A percentile compares a stretch with the other conserved stretches of the same genome.
phyloP scores from a whole-genome alignment of 2,329 filamentous ascomycete genomes.

The Beauveria bassiana region DNA sequence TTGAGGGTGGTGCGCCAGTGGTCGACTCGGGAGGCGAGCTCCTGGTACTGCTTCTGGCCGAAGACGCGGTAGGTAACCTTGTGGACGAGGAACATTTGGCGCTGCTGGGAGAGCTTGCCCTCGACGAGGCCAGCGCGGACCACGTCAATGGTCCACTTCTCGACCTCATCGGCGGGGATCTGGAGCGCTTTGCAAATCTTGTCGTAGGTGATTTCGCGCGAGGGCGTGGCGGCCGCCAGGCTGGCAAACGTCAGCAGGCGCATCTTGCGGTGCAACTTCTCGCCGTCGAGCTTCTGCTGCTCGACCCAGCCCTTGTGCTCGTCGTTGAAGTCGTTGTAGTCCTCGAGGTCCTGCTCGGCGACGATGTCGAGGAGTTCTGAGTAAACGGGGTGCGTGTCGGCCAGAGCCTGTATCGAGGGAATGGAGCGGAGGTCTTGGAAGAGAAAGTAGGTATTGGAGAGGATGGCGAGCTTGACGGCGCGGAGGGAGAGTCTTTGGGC shows the following conservation, averaged over 20 bases:
- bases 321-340: slow-evolving; percentile 92
- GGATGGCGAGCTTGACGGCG: slow-evolving; percentile 46
- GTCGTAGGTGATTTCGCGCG: slow-evolving; percentile 80
- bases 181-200: slow-evolving; percentile 79
- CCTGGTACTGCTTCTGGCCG: slow-evolving; percentile 95
- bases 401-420: slow-evolving; percentile 76
- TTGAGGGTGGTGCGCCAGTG: slow-evolving; percentile 81
- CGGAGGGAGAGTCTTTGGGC: slow-evolving; percentile 53
- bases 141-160: slow-evolving; percentile 98
- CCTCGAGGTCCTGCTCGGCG: slow-evolving; percentile 85
- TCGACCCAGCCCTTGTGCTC: slow-evolving; percentile 83
- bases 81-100: slow-evolving; percentile 90
- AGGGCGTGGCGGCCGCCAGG: slow-evolving; percentile 74
- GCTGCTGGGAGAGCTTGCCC: slow-evolving; percentile 90
- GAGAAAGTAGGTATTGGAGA: slow-evolving; percentile 51
- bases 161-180: slow-evolving; percentile 75
- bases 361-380: slow-evolving; percentile 94
- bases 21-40: slow-evolving; percentile 83
- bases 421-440: slow-evolving; percentile 79
- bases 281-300: slow-evolving; percentile 63
- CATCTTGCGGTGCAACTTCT: slow-evolving; percentile 85
- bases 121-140: slow-evolving; percentile 94
- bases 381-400: slow-evolving; percentile 74
- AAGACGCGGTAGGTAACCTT: slow-evolving; percentile 95
- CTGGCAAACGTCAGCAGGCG: slow-evolving; percentile 88